A percentile compares a stretch with the other conserved stretches of the same genome.
Evolutionary conservation across 2,329 filamentous ascomycete species (phyloP).

Genomic region (Immersiporthe knoxdaviesiana): DNA sequence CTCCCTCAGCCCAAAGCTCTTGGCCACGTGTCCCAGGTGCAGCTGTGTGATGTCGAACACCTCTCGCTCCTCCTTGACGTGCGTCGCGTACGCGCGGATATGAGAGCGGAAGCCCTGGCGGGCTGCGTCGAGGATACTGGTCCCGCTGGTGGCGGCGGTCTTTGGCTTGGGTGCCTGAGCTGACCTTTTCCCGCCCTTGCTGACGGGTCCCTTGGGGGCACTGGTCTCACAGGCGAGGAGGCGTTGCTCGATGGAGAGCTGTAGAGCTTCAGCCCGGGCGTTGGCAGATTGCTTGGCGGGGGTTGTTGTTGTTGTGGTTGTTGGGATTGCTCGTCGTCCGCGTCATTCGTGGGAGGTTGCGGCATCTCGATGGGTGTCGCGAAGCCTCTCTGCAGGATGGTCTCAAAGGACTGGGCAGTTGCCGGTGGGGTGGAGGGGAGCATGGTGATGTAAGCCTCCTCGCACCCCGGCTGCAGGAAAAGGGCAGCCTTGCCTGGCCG

Average conservation of each 20-base stretch:
- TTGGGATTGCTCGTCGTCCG: slow-evolving; percentile 62
- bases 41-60: slow-evolving; percentile 92
- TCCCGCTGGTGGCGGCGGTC: slow-evolving; percentile 36
- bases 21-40: slow-evolving; percentile 90
- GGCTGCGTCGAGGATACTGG: slow-evolving; percentile 76
- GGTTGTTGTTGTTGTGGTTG: slow-evolving; percentile 42
- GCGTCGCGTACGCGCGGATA: slow-evolving; percentile 92
- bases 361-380: slow-evolving; percentile 64
- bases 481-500: slow-evolving; percentile 83
- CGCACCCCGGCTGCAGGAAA: slow-evolving; percentile 86
- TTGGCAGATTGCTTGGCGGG: slow-evolving; percentile 50
- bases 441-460: slow-evolving; percentile 86
- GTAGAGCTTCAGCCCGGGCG: slow-evolving; percentile 57
- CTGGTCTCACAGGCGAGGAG: slow-evolving; percentile 46
- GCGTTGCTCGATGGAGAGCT: slow-evolving; percentile 63
- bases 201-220: slow-evolving; percentile 26
- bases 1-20: slow-evolving; percentile 89
- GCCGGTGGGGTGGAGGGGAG: slow-evolving; percentile 59
- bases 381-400: slow-evolving; percentile 68
- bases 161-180: slow-evolving; percentile 32
- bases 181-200: slow-evolving; percentile 44
- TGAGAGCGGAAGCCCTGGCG: slow-evolving; percentile 89
- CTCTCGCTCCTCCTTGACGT: slow-evolving; percentile 79
- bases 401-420: slow-evolving; percentile 55
- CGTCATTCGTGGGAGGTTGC: slow-evolving; percentile 53